Percentiles rank a stretch among this genome's conserved stretches.
These are phyloP conservation scores for Apophysomyces ossiformis DNA, from an alignment of 371 early-diverging fungal genomes.

Conservation along the genomic window DNA sequence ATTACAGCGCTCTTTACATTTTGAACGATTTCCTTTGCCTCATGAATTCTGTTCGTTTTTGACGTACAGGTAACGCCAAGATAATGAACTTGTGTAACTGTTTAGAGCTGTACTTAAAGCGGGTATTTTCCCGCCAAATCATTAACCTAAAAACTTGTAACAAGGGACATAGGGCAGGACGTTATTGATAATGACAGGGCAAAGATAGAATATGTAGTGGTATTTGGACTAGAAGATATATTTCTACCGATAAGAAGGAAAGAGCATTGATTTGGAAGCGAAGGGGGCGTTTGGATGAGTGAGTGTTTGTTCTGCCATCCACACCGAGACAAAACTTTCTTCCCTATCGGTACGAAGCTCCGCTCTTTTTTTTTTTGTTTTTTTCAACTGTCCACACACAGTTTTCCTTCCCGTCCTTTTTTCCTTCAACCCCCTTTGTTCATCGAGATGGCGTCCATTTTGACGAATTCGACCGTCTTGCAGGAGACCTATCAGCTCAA, in stretches of 20 bases:
- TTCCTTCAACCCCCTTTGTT: neutral
- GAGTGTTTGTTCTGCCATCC: too few species aligned
- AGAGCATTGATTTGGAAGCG: too few species aligned
- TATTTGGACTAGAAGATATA: too few species aligned
- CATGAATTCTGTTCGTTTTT: neutral
- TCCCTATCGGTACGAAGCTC: conserved; percentile 7
- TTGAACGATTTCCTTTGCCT: too few species aligned
- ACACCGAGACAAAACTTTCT: conserved; percentile 6
- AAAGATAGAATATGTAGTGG: too few species aligned
- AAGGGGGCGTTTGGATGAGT: too few species aligned
- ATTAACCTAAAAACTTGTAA: too few species aligned
- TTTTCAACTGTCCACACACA: neutral
- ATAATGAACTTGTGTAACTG: conserved; percentile 3
- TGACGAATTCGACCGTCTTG: conserved; percentile 11
- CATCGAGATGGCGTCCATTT: conserved; percentile 4
- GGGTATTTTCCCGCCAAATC: neutral
- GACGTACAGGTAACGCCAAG: conserved; percentile 10
- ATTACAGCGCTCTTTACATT: too few species aligned
- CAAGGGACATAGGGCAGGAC: neutral
- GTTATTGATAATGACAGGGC: too few species aligned
- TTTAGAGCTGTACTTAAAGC: neutral
- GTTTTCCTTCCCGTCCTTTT: neutral
- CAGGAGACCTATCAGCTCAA: conserved; percentile 20
- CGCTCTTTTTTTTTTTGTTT: conserved; percentile 6
- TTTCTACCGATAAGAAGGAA: too few species aligned